Base-by-base conservation (phyloP, 1,284 basidiomycete genomes). In the Boletellus deceptivus region DNA sequence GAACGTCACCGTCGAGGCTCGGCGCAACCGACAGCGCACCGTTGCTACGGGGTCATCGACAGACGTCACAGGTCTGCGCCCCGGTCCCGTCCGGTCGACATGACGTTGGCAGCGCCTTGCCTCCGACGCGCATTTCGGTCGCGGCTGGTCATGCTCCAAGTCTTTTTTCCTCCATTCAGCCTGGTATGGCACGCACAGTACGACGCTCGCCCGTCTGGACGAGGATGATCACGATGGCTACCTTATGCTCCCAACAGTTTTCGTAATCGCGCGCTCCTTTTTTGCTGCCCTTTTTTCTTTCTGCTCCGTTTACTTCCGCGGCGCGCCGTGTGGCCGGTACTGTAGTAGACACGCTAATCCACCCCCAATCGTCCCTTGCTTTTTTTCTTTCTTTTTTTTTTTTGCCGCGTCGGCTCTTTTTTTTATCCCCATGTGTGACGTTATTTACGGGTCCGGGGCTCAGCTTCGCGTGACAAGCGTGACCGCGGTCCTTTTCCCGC, bases 1-100 rank as follows among this genome's bases (percentile, higher is more conserved):
- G 74, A 74, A 69, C 36, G 73, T 75, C 49, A 70, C 75, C 17
- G 65, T 65, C n/a, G 74, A 74, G 55, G 74, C 75, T 33, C 66
- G 66, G 22, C 64, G 66, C 31, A 57, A 65, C 34, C 63, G 67
- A 45, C 64, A 62, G 46, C 60, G 48, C 2, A 45, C 34, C 16
- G 55, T 49, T 29, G 50, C 43, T 3, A 49, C 44, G 25, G 52
- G 55, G 9, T 20, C 31, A 24, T 42, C 65, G 20, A 54, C 52
- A 16, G 57, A 56, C 42, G 53, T 55, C 48, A 50, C 33, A 40
- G 7, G 27, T 27, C 34, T 22, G 24, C 47, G 44, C 22, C 43
- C 50, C 22, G 53, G 51, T 43, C 49, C 53, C 43, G 31, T 40
- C 18, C 48, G 43, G 40, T 55, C 29, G 38, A 4, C 51, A 50